phyloP scores from a whole-genome alignment of 495 filamentous ascomycete genomes.

The Penicillium odoratum region DNA sequence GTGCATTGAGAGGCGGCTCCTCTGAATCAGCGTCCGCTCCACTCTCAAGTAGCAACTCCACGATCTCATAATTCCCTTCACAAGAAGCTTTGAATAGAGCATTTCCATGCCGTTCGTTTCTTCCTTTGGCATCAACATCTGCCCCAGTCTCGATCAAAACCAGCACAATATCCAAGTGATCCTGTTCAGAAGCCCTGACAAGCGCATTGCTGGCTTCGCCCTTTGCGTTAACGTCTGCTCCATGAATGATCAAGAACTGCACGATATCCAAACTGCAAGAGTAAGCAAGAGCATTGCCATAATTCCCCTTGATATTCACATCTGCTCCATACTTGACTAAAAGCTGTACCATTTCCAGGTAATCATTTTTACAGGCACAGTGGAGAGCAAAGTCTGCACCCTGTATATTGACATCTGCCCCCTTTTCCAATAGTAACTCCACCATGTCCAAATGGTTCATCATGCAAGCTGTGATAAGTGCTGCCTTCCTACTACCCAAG shows the following conservation, averaged over 20 bases:
- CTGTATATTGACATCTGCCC: not conserved
- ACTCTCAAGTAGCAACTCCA: not conserved
- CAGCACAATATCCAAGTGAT: not conserved
- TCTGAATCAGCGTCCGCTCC: not conserved
- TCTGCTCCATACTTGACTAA: not conserved
- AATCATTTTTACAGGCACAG: not conserved
- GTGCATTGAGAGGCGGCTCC: not conserved
- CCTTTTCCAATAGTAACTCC: not conserved
- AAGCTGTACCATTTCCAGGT: not conserved
- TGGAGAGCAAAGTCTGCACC: not conserved
- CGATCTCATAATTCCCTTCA: not conserved
- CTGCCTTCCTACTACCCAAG: not conserved
- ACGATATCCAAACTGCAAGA: not conserved
- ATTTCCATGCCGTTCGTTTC: not conserved
- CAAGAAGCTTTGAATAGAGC: not conserved
- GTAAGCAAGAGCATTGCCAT: not conserved
- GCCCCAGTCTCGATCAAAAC: not conserved
- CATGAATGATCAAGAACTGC: not conserved
- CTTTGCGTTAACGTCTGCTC: not conserved
- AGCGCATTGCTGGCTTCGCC: not conserved
- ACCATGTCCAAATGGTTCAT: not conserved
- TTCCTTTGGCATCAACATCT: not conserved
- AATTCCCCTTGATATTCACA: not conserved
- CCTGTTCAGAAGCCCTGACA: not conserved
- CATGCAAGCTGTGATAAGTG: not conserved